Evolutionary conservation across 2,329 filamentous ascomycete species (phyloP), one percentile per base, ranked within the genome.

Genomic region (Aspergillus sojae): DNA sequence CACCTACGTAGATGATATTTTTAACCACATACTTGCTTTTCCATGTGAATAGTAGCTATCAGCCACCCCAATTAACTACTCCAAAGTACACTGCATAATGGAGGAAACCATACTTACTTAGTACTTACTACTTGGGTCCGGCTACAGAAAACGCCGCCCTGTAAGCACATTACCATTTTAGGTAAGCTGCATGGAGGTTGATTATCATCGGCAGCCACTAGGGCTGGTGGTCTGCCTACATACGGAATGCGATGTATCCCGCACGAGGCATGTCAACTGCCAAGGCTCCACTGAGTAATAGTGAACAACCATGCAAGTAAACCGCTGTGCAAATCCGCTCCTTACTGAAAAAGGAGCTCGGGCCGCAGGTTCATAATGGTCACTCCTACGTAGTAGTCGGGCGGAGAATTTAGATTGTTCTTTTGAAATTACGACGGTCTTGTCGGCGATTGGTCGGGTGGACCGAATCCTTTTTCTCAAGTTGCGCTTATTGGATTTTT

Each of bases 131-230:
- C 36, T 41, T 62, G 50, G 62, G 57, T 52, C 10, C 10, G 48
- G 30, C 48, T 19, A 52, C 26, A 52, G 48, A 10, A 19, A 32
- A 21, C 28, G 45, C 11, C 45, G 21, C 55, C 61, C 56, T 61
- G 60, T 23, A 65, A 65, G 62, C 62, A 65, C 46, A 65, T 67
- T 63, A 41, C 65, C 62, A 23, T 62, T 69, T 70, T 16, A 39
- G 62, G 67, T 62, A 64, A 66, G 65, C 60, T 69, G 68, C 68
- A 70, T 64, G 61, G 58, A 56, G 36, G 53, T 62, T 61, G 59
- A 62, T 65, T 63, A 64, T 62, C 67, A 64, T 65, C 67, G 65
- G 67, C 68, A 70, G 67, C 64, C 61, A 66, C 63, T 64, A 63
- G 57, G 62, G 53, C 55, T 65, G 58, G 61, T 50, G 52, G 55